Conservation (phyloP, 805 yeast species). For the Pichia occidentalis region DNA sequence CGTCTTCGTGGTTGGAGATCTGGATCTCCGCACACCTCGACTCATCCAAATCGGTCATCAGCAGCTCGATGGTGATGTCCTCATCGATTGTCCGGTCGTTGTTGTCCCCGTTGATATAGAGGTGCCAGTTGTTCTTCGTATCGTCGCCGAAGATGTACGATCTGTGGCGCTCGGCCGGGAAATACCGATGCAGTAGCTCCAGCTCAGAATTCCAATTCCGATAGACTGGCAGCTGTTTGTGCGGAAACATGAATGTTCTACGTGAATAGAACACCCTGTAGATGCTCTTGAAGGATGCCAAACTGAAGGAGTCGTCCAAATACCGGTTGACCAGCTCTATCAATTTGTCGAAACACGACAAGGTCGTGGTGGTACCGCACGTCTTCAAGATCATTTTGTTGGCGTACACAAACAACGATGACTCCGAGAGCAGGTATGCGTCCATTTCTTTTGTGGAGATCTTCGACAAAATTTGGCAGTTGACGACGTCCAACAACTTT, state of each 20-base stretch:
- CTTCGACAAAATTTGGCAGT: constrained; percentile 81
- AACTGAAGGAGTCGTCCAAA: constrained; percentile 25
- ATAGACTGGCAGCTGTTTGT: constrained; percentile 74
- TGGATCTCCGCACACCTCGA: too few relatives aligned
- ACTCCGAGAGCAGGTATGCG: constrained; percentile 82
- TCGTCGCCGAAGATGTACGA: constrained; percentile 74
- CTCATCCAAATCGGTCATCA: constrained; percentile 84
- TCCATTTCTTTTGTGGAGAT: constrained; percentile 61
- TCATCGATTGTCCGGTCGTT: not conserved
- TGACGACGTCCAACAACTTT: constrained; percentile 67
- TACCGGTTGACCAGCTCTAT: constrained; percentile 39
- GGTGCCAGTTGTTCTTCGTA: constrained; percentile 84
- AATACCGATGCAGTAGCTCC: constrained; percentile 55
- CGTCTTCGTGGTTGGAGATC: constrained; percentile 4
- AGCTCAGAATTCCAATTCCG: constrained; percentile 82
- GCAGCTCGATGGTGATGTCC: constrained; percentile 72
- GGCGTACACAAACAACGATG: constrained; percentile 82
- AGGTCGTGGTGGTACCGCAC: constrained; percentile 92
- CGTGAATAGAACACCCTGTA: constrained; percentile 82
- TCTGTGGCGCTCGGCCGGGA: constrained; percentile 51
- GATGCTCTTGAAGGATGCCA: constrained; percentile 30
- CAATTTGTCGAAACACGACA: constrained; percentile 64
- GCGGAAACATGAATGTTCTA: constrained; percentile 89
- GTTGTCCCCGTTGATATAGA: constrained; percentile 56
- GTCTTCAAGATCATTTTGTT: constrained; percentile 85